Conservation (phyloP, 1,139 yeast genomes). For the Yamadazyma triangularis region DNA sequence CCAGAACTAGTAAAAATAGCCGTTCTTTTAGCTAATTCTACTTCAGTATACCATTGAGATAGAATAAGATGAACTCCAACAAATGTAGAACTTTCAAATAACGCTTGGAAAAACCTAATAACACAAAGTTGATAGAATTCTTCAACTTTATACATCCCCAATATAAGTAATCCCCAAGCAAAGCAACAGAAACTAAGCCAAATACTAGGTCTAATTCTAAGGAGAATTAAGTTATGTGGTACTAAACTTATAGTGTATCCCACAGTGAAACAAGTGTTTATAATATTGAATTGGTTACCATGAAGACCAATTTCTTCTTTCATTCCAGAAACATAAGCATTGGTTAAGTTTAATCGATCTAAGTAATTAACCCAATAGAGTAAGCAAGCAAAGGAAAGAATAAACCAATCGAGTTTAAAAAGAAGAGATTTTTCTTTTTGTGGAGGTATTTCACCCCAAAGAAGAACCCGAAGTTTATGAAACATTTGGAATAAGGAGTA, state of each 20-base stretch:
- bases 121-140: conserved; percentile 43
- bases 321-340: conserved; percentile 63
- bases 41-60: conserved; percentile 51
- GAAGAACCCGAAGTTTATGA: conserved; percentile 6
- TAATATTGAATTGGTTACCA: conserved; percentile 45
- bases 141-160: conserved; percentile 44
- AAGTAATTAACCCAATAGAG: conserved; percentile 50
- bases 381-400: conserved; percentile 52
- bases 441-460: conserved; percentile 39
- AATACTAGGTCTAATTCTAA: conserved; percentile 48
- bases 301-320: conserved; percentile 46
- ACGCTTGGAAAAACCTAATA: conserved; percentile 51
- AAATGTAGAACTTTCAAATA: conserved; percentile 53
- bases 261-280: conserved; percentile 54
- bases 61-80: conserved; percentile 50
- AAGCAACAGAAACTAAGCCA: conserved; percentile 53
- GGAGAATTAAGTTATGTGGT: conserved; percentile 50
- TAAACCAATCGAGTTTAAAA: conserved; percentile 51
- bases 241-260: conserved; percentile 58
- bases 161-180: conserved; percentile 52
- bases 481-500: conserved; percentile 3
- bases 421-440: conserved; percentile 37
- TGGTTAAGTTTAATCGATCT: conserved; percentile 45
- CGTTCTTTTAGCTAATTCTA: conserved; percentile 40
- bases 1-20: conserved; percentile 54